Conservation (phyloP, 2,329 filamentous ascomycete species). For the Nothophaeocryptopus gaeumannii region DNA sequence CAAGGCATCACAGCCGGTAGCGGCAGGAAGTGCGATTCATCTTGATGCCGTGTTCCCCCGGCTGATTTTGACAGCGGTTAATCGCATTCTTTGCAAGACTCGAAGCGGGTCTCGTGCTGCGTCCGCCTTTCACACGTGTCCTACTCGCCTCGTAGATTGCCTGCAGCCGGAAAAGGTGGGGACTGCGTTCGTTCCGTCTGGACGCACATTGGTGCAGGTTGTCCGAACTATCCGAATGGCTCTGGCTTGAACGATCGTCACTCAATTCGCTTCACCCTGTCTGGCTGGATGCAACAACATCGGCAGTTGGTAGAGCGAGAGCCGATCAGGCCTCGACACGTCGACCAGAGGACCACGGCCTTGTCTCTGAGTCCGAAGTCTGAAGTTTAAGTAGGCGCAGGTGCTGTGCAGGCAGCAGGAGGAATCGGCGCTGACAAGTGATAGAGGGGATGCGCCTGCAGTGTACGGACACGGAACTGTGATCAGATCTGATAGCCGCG, state of each 20-base stretch:
- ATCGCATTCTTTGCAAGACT: not conserved
- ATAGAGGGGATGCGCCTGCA: too few species aligned
- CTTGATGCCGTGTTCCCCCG: not conserved
- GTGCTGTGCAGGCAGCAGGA: too few species aligned
- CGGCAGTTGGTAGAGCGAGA: conserved; percentile 3
- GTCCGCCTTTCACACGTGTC: not conserved
- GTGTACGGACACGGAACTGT: too few species aligned
- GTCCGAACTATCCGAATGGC: too few species aligned
- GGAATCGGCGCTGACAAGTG: too few species aligned
- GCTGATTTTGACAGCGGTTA: not conserved
- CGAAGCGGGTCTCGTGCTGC: not conserved
- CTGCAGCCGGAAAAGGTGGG: not conserved
- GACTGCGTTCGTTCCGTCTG: not conserved
- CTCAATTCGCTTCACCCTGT: conserved; percentile 3
- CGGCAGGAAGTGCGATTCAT: conserved; percentile 1
- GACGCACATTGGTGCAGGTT: not conserved
- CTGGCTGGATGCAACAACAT: conserved; percentile 5
- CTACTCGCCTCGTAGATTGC: not conserved
- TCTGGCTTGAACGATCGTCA: not conserved
- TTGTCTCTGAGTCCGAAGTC: too few species aligned
- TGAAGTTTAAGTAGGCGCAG: too few species aligned
- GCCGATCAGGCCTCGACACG: not conserved
- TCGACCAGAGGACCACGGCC: too few species aligned
- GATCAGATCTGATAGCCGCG: not conserved
- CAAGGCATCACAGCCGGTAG: not conserved